Evolutionary conservation across 192 early-diverging fungal species (phyloP).

Genomic region (Phycomyces blakesleeanus): DNA sequence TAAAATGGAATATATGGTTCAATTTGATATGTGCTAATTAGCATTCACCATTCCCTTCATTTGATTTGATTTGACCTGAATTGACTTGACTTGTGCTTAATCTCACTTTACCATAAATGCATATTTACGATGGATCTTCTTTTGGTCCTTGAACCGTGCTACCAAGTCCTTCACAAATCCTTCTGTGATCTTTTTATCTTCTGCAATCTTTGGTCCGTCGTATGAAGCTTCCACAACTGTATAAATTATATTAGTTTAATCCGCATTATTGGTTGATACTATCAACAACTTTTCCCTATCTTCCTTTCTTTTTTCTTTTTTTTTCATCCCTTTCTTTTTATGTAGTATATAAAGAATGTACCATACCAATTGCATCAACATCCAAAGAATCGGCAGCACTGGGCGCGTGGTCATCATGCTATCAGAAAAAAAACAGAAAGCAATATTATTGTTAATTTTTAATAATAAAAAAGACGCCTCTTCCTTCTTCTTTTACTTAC

Average conservation of each 20-base stretch:
- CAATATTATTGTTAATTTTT: background rate
- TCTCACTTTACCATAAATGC: conserved; percentile 67
- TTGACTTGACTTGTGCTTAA: too few relatives aligned
- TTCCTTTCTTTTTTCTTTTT: too few relatives aligned
- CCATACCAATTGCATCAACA: conserved; percentile 58
- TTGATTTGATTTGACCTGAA: too few relatives aligned
- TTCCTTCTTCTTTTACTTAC: conserved; percentile 41
- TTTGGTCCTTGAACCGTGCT: conserved; percentile 79
- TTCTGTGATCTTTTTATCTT: conserved; percentile 64
- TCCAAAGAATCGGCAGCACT: conserved; percentile 57
- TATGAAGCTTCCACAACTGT: conserved; percentile 69
- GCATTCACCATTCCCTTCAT: too few relatives aligned
- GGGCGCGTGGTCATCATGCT: conserved; percentile 26
- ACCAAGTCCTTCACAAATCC: conserved; percentile 80
- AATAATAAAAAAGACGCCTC: too few relatives aligned
- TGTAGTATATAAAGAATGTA: conserved; percentile 27
- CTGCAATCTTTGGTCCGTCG: conserved; percentile 73
- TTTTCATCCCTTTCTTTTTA: background rate
- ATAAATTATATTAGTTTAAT: conserved; percentile 43
- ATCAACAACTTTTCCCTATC: too few relatives aligned
- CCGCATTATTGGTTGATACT: too few relatives aligned
- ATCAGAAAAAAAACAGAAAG: background rate
- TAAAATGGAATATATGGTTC: too few relatives aligned
- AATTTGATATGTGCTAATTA: too few relatives aligned
- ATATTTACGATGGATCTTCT: conserved; percentile 89